Percentiles rank a stretch among this genome's conserved stretches.
Evolutionary conservation across 495 filamentous ascomycete species (phyloP).

Genomic region (Emericellopsis terricola): DNA sequence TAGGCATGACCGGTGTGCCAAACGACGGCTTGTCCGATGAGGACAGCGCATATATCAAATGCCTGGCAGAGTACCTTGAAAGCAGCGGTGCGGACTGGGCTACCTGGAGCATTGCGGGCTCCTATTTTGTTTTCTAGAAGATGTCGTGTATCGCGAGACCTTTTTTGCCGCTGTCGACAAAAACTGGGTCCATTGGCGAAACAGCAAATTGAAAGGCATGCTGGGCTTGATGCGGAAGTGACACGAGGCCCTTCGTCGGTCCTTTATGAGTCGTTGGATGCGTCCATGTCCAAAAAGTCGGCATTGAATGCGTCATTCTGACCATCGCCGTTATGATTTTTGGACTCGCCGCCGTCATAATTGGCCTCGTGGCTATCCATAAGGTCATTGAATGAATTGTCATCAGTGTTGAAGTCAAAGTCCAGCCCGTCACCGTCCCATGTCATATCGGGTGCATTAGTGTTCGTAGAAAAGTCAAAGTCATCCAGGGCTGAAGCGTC

Average conservation of each 20-base stretch:
- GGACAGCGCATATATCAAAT: slow-evolving; percentile 20
- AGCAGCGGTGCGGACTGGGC: slow-evolving; percentile 33
- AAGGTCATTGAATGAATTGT: slow-evolving; percentile 24
- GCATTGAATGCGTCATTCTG: too few species aligned
- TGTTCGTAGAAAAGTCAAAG: too few species aligned
- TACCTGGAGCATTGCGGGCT: slow-evolving; percentile 29
- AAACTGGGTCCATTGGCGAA: slow-evolving; percentile 27
- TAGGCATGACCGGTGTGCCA: slow-evolving; percentile 22
- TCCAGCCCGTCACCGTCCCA: slow-evolving; percentile 6
- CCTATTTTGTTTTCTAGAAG: slow-evolving; percentile 29
- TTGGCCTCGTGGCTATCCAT: slow-evolving; percentile 19
- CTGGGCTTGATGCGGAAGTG: slow-evolving; percentile 21
- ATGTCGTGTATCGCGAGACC: slow-evolving; percentile 23
- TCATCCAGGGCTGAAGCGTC: too few species aligned
- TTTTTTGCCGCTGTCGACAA: slow-evolving; percentile 22
- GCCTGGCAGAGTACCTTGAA: slow-evolving; percentile 22
- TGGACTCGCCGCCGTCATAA: too few species aligned
- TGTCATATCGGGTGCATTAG: too few species aligned
- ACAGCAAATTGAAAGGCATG: slow-evolving; percentile 15
- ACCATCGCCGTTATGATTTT: too few species aligned
- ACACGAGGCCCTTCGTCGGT: slow-evolving; percentile 21
- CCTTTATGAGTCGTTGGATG: not conserved
- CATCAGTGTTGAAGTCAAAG: slow-evolving; percentile 7
- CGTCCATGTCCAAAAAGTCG: slow-evolving; percentile 8
- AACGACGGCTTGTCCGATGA: slow-evolving; percentile 14